Base-by-base conservation (phyloP, 768 basidiomycete species). In the Amanita rubescens region DNA sequence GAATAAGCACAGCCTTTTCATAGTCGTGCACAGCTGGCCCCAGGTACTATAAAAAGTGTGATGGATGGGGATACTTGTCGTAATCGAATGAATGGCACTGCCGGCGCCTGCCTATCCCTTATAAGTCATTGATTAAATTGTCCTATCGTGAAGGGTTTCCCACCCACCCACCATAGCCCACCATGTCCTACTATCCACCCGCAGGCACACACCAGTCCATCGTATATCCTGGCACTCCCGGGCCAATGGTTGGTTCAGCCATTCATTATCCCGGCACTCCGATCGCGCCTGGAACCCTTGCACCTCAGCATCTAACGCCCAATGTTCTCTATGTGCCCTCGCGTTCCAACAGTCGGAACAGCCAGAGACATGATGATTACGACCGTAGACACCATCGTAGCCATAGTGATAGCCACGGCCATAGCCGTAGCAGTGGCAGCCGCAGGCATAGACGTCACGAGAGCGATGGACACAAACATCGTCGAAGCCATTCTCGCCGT, bases 1-100 rank as follows among this genome's bases (percentile, higher is more conserved):
- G 84, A 85, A 62, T 88, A 63, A 64, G 32, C 35, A 32, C 22
- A 39, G 30, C 41, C 41, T 11, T 41, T n/a, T n/a, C n/a, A n/a
- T n/a, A n/a, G n/a, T n/a, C 10, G 39, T 42, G 17, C 37, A 46
- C 20, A 9, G 27, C 45, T 15, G 27, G n/a, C n/a, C n/a, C n/a
- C n/a, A n/a, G n/a, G n/a, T n/a, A n/a, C n/a, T n/a, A n/a, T n/a
- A n/a, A n/a, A n/a, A n/a, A n/a, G n/a, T n/a, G n/a, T n/a, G n/a
- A n/a, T n/a, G n/a, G n/a, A n/a, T n/a, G n/a, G n/a, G n/a, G n/a
- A n/a, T n/a, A n/a, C n/a, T n/a, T n/a, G n/a, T n/a, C n/a, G n/a
- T n/a, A n/a, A n/a, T n/a, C n/a, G n/a, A 44, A 22, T 15, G 43
- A 3, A 44, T 27, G 35, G 11, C 4, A 37, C 11, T 37, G 35